Conservation (phyloP, 83 land plant genomes). For the Picea engelmannii region DNA sequence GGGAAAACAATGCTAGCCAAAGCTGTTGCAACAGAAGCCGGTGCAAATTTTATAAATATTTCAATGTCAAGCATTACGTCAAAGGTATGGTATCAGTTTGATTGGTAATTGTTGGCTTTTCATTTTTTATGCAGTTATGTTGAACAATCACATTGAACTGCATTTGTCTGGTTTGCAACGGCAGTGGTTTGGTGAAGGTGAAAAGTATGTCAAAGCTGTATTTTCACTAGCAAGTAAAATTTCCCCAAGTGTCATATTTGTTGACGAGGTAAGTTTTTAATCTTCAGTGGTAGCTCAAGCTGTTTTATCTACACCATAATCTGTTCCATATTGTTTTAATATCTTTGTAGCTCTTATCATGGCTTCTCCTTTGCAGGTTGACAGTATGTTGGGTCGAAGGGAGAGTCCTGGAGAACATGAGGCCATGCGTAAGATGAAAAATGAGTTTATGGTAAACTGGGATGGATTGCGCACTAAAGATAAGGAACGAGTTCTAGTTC, state of each 20-base stretch:
- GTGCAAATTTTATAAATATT: constrained; percentile 84
- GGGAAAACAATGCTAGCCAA: constrained; percentile 94
- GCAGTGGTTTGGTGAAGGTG: constrained; percentile 95
- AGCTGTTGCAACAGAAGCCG: constrained; percentile 90
- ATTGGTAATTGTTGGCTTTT: neutral
- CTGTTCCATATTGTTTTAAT: neutral
- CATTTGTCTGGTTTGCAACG: neutral
- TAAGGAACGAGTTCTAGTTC: constrained; percentile 20
- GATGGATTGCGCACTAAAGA: constrained; percentile 31
- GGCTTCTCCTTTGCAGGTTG: constrained; percentile 20
- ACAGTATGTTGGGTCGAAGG: constrained; percentile 31
- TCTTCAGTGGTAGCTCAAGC: neutral
- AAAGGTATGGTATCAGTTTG: constrained; percentile 42
- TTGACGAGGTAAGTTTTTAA: constrained; percentile 75
- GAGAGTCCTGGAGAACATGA: constrained; percentile 21
- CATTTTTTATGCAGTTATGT: neutral
- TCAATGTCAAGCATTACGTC: constrained; percentile 84
- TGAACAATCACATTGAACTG: neutral
- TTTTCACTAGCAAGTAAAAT: constrained; percentile 90
- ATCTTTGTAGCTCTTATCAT: neutral
- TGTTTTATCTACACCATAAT: neutral
- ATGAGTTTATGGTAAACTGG: constrained; percentile 36
- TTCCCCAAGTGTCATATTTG: constrained; percentile 86
- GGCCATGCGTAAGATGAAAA: constrained; percentile 35
- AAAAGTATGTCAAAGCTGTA: constrained; percentile 89